phyloP scores from a whole-genome alignment of 805 yeast species.

The Dipodascopsis uninucleata region DNA sequence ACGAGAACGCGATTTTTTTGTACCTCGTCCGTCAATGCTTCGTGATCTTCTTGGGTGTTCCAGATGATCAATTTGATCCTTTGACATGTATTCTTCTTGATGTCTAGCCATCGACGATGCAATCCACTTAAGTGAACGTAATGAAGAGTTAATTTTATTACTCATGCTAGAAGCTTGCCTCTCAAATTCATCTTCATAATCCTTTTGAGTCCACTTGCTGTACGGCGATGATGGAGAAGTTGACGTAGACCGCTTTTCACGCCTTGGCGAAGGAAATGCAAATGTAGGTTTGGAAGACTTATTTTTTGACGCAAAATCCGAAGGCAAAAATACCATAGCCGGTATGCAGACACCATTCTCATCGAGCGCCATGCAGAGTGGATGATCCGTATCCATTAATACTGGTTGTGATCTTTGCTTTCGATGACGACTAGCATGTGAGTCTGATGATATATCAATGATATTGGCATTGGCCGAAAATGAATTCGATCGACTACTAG shows the following conservation, averaged over 20 bases:
- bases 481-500: no score
- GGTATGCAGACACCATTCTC: slow-evolving; percentile 26
- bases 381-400: slow-evolving; percentile 19
- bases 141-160: slow-evolving; percentile 21
- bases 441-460: slow-evolving; percentile 3
- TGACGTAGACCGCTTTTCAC: no score
- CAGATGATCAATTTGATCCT: slow-evolving; percentile 19
- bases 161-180: slow-evolving; percentile 18
- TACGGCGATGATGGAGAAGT: slow-evolving; percentile 2
- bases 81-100: slow-evolving; percentile 25
- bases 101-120: slow-evolving; percentile 28
- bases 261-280: no score
- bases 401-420: slow-evolving; percentile 22
- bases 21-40: slow-evolving; percentile 1
- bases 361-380: slow-evolving; percentile 27
- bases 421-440: slow-evolving; percentile 13
- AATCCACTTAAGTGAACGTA: slow-evolving; percentile 24
- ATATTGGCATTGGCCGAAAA: slow-evolving; percentile 1
- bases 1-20: slow-evolving; percentile 12
- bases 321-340: slow-evolving; percentile 21
- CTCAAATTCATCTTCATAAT: slow-evolving; percentile 19
- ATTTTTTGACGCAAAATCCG: no score
- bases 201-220: slow-evolving; percentile 8
- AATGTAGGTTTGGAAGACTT: no score
- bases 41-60: slow-evolving; percentile 22